Evolutionary conservation across 495 filamentous ascomycete species (phyloP), one percentile per base, ranked within the genome.

Genomic region (Aspergillus carlsbadensis): DNA sequence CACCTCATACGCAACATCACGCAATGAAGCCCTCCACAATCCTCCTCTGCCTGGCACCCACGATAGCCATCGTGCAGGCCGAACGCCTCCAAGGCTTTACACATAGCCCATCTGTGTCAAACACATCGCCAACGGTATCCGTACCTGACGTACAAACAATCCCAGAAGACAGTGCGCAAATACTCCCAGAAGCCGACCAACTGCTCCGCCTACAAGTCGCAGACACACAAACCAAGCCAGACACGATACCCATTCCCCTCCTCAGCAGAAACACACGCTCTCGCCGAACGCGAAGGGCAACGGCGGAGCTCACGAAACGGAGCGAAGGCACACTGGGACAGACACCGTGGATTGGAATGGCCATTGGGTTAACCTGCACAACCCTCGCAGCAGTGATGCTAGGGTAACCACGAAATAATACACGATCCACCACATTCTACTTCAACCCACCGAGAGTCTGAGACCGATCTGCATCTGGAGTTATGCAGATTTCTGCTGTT

Each of bases 271-370:
- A 52, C 5, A 49, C 52, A 3, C 62, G 63, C 34, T 61, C 61
- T 6, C 40, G 68, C 29, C 60, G 64, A 42, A 57, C 59, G 18
- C 53, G 64, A n/a, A 63, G 54, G n/a, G 43, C 59, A 17, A 49
- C 63, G 1, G 37, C 59, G 20, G 57, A 58, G 14, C 31, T 58
- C 14, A 64, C 58, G 31, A 63, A 63, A 41, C 65, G 75, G 55
- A 78, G 73, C 53, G 76, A 78, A 56, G 76, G 76, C 24, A 71
- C 69, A 10, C 63, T 78, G 0, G 76, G 76, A 20, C 74, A 78
- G 54, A 73, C 76, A 0, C 76, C 76, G 29, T 78, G 76, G 76
- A 75, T 76, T 47, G 76, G 76, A 21, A 77, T 77, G 74, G 76
- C 71, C 14, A 75, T 78, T 46, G 76, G 76, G 22, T 47, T 78